These are phyloP conservation scores for Nemania abortiva DNA, from an alignment of 2,329 filamentous ascomycete species.

Conservation along the genomic window DNA sequence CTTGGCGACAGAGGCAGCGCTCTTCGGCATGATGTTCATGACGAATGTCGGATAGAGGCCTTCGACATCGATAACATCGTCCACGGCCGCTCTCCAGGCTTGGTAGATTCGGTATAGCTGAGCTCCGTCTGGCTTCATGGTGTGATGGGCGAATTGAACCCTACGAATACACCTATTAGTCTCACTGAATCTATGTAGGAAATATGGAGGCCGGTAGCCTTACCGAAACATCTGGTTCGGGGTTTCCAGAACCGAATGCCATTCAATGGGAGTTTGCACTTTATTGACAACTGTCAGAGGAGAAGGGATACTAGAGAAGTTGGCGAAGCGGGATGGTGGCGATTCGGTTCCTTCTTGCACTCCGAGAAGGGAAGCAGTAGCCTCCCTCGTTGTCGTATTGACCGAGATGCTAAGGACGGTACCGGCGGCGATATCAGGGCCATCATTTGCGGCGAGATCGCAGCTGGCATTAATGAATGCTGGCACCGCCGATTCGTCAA, in stretches of 20 bases:
- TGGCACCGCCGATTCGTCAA: conserved; percentile 1
- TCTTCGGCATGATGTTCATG: conserved; percentile 48
- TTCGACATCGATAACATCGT: conserved; percentile 52
- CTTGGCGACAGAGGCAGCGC: conserved; percentile 48
- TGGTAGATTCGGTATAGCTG: conserved; percentile 51
- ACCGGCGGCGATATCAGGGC: conserved; percentile 49
- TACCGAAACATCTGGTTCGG: conserved; percentile 55
- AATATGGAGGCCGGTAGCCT: background rate
- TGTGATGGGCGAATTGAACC: conserved; percentile 54
- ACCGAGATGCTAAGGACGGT: conserved; percentile 51
- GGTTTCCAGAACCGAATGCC: conserved; percentile 46
- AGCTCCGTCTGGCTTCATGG: conserved; percentile 52
- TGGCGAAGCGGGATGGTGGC: conserved; percentile 51
- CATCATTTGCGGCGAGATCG: conserved; percentile 44
- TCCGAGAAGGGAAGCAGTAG: conserved; percentile 48
- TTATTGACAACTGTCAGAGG: conserved; percentile 42
- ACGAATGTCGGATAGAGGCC: conserved; percentile 56
- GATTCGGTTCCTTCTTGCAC: conserved; percentile 52
- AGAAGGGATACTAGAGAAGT: conserved; percentile 50
- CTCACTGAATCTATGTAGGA: background rate
- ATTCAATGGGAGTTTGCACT: conserved; percentile 48
- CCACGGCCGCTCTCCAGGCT: conserved; percentile 52
- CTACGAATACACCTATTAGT: conserved; percentile 36
- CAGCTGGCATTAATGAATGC: conserved; percentile 50
- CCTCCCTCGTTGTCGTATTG: conserved; percentile 46